Evolutionary conservation across 805 yeast genomes (phyloP), one percentile per base, ranked within the genome.

Genomic region (Peterozyma toletana): DNA sequence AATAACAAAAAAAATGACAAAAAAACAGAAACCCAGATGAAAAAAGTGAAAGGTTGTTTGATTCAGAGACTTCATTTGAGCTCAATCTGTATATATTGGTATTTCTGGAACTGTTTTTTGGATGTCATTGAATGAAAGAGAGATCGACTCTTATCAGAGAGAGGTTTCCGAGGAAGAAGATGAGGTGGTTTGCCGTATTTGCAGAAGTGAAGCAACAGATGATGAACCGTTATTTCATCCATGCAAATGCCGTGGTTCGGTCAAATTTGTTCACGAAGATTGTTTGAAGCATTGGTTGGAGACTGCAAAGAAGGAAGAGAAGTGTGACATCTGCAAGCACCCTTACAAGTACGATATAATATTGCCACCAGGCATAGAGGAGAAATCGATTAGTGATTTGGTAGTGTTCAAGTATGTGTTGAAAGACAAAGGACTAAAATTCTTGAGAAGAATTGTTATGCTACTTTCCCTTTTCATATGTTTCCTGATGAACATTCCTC

Each of bases 191-290:
- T 93, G 99, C 62, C 83, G 99, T 48, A 90, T 93, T 38, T 93
- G 99, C 59, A 83, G 96, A 42, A 91, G 95, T 34, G 98, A 88
- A 53, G 90, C 77, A n/a, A 78, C 93, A 0, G 66, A 64, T 0
- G 78, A 75, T 1, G 87, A 86, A 50, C 96, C 96, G 3, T 67
- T 93, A 38, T 83, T 76, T 50, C 90, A 86, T 60, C 99, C 99
- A 3, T 93, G 99, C 64, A 82, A 78, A 55, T 93, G 99, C 64
- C 73, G 88, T 42, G 99, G 99, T 1, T 84, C 96, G 11, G 95
- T 93, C 59, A 84, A 83, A 58, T 90, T 81, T 55, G 86, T 93
- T 43, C 99, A 93, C 60, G 95, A 91, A 60, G 95, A 84, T 44
- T 93, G 99, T 61, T 64, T 91, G 38, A 66, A 80, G 54, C 93